Base-by-base conservation (phyloP, 176 grass and related monocot species). In the Carex kokanica region DNA sequence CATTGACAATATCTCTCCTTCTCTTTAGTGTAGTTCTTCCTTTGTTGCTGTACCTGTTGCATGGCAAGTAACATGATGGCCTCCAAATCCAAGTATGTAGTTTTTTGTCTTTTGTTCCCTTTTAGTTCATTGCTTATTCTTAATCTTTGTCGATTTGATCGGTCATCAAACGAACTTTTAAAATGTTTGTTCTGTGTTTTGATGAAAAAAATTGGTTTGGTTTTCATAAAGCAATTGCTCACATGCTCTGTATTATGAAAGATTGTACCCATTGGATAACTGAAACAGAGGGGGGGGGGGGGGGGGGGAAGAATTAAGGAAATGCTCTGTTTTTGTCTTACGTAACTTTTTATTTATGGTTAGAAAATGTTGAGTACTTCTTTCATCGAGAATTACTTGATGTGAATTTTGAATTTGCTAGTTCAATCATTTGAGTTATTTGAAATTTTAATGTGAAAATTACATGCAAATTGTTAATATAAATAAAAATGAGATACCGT, bases 41-140 rank as follows among this genome's bases (percentile, higher is more conserved):
- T 0, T 52, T 27, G 32, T 34, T 56, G 45, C 23, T 59, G 58
- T 73, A 27, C 41, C 82, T 78, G 32, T 32, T 27, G 24, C 57
- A 67, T 84, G 27, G 65, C 23, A 74, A 86, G 71, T 36, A 79
- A 45, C 49, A 91, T 94, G 88, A 25, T 90, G 73, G 86, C 88
- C 16, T 87, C 90, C 72, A 95, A 90, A 77, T 59, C 93, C 86
- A 92, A 54, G 93, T 92, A 92, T 74, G 78, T 73, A 4, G 18
- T 38, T 34, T 72, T 2, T 68, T 77, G 10, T 36, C 49, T 29
- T 21, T 14, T 79, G 36, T 11, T 15, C 2, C 20, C 10, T 6
- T 81, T 5, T 81, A 47, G 9, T 41, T 65, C 58, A 17, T 61
- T 25, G 4, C 20, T 15, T 74, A 11, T 74, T 49, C 41, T 25